These are phyloP conservation scores for Dothideomycetes sp. DNA, from an alignment of 2,329 filamentous ascomycete species.

Conservation along the genomic window DNA sequence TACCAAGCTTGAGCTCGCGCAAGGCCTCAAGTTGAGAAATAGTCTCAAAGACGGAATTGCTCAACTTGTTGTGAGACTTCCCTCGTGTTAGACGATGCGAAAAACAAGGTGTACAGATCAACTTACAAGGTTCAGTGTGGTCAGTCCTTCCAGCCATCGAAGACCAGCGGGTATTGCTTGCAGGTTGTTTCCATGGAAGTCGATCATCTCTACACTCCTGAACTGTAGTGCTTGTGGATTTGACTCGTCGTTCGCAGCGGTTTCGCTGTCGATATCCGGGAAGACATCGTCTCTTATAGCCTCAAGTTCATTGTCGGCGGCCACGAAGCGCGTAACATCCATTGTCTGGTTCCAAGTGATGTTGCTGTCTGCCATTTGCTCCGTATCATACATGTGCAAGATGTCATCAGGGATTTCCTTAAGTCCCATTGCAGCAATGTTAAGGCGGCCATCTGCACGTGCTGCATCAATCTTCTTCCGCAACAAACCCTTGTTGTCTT, in stretches of 20 bases:
- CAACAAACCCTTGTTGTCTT: constrained; percentile 57
- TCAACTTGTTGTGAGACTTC: constrained; percentile 72
- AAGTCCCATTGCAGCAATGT: constrained; percentile 76
- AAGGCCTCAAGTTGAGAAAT: constrained; percentile 65
- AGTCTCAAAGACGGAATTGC: constrained; percentile 60
- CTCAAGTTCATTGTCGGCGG: constrained; percentile 82
- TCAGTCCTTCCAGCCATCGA: constrained; percentile 62
- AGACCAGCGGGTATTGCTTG: constrained; percentile 65
- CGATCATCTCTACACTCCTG: constrained; percentile 67
- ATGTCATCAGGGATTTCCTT: constrained; percentile 74
- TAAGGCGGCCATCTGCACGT: constrained; percentile 69
- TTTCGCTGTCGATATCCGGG: constrained; percentile 53
- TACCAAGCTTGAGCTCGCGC: constrained; percentile 70
- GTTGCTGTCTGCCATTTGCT: constrained; percentile 52
- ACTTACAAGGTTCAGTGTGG: constrained; percentile 61
- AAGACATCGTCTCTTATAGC: constrained; percentile 65
- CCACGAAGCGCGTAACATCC: constrained; percentile 73
- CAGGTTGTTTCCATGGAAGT: constrained; percentile 78
- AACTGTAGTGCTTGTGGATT: constrained; percentile 61
- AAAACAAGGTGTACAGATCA: not conserved
- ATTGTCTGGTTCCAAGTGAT: constrained; percentile 85
- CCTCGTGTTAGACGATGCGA: constrained; percentile 1
- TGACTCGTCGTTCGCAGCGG: constrained; percentile 57
- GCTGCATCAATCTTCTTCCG: constrained; percentile 64
- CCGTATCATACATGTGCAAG: constrained; percentile 80